phyloP scores from a whole-genome alignment of 2,329 filamentous ascomycete species.

The Diaporthe sp. region DNA sequence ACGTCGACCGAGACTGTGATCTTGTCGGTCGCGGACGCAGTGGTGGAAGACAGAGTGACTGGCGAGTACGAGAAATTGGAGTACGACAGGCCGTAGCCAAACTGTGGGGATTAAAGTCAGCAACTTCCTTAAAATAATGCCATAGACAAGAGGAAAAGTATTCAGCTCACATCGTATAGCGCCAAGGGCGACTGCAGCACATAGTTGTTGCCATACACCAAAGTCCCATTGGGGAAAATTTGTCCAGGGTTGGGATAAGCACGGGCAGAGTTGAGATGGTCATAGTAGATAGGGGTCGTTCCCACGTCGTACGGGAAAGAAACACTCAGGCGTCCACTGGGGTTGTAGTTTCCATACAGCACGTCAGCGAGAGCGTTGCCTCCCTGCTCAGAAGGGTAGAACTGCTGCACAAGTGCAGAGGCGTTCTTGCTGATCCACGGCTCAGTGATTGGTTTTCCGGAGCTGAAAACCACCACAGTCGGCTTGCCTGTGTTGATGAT shows the following conservation, averaged over 20 bases:
- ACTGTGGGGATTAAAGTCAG: conserved; percentile 48
- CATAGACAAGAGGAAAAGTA: neutral
- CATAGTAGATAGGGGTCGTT: conserved; percentile 76
- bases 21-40: conserved; percentile 58
- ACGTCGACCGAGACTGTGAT: conserved; percentile 70
- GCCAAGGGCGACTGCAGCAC: conserved; percentile 69
- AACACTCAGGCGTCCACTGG: conserved; percentile 73
- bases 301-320: conserved; percentile 76
- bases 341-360: conserved; percentile 72
- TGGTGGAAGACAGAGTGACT: conserved; percentile 59
- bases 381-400: conserved; percentile 78
- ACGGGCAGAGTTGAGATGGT: conserved; percentile 76
- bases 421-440: conserved; percentile 76
- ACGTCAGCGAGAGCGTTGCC: conserved; percentile 74
- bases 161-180: conserved; percentile 57
- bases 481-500: conserved; percentile 75
- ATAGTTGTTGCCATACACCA: conserved; percentile 74
- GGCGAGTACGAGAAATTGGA: conserved; percentile 70
- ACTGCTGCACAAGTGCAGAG: conserved; percentile 76
- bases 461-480: conserved; percentile 74
- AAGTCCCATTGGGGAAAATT: conserved; percentile 65
- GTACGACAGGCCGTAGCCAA: conserved; percentile 76
- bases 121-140: neutral
- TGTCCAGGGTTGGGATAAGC: conserved; percentile 62
- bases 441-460: conserved; percentile 79